Evolutionary conservation across 306 rosid genomes (phyloP).

Genomic region (Citrullus colocynthis): DNA sequence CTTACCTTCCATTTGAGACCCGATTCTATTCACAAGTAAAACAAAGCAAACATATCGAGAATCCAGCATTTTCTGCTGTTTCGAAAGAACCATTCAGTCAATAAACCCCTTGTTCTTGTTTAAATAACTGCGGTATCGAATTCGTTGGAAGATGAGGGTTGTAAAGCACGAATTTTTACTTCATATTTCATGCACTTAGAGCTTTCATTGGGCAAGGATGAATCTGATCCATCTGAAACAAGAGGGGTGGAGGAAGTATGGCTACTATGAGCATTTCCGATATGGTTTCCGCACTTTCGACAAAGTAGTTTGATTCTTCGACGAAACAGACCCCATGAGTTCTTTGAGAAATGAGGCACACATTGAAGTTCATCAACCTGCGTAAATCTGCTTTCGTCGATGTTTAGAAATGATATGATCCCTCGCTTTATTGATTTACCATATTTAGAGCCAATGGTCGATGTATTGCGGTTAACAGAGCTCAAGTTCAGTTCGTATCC

Average conservation of each 20-base stretch:
- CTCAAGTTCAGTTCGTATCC: slow-evolving; percentile 77
- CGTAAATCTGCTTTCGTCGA: slow-evolving; percentile 73
- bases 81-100: background rate
- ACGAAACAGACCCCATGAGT: slow-evolving; percentile 63
- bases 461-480: slow-evolving; percentile 53
- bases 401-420: slow-evolving; percentile 55
- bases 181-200: slow-evolving; percentile 36
- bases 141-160: slow-evolving; percentile 61
- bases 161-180: slow-evolving; percentile 63
- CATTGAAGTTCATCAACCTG: slow-evolving; percentile 64
- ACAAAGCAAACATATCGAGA: background rate
- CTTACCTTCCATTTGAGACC: background rate
- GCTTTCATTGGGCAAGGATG: slow-evolving; percentile 26
- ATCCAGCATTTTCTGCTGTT: background rate
- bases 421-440: slow-evolving; percentile 81
- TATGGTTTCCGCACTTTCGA: slow-evolving; percentile 65
- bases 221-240: slow-evolving; percentile 28
- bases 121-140: slow-evolving; percentile 5
- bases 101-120: background rate
- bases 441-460: slow-evolving; percentile 68
- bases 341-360: slow-evolving; percentile 54
- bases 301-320: slow-evolving; percentile 70
- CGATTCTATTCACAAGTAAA: slow-evolving; percentile 2
- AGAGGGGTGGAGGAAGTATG: slow-evolving; percentile 24
- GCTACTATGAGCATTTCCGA: slow-evolving; percentile 48